phyloP scores from a whole-genome alignment of 2,329 filamentous ascomycete species.

The Aspergillus sojae region DNA sequence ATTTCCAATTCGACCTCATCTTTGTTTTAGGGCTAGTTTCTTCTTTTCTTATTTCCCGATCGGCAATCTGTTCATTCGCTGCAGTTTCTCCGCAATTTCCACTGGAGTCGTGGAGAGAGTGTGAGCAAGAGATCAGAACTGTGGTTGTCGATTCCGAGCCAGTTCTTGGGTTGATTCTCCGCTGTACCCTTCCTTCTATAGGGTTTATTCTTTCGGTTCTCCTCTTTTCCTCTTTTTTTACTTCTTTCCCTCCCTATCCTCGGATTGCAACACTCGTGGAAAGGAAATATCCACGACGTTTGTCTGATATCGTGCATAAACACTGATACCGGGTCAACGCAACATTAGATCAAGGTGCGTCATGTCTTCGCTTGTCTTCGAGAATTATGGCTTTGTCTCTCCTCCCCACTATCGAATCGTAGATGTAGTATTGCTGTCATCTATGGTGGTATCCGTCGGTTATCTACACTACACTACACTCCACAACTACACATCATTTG shows the following conservation, averaged over 20 bases:
- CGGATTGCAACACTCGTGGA: not conserved
- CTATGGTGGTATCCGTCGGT: not conserved
- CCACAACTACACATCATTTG: not conserved
- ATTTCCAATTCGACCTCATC: no score
- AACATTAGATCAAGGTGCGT: not conserved
- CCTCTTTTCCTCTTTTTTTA: not conserved
- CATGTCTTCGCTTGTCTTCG: not conserved
- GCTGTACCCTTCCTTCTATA: not conserved
- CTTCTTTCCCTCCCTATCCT: not conserved
- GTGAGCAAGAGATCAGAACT: not conserved
- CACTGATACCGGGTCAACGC: not conserved
- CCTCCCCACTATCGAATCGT: conserved; percentile 1
- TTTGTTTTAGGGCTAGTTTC: not conserved
- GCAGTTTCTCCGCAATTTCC: conserved; percentile 5
- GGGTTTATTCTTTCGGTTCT: not conserved
- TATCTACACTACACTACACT: conserved; percentile 1
- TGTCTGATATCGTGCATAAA: not conserved
- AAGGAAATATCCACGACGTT: not conserved
- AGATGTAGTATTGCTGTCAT: not conserved
- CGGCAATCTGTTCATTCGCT: not conserved
- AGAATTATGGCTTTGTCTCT: not conserved
- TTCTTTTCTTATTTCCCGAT: not conserved
- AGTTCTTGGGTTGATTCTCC: not conserved
- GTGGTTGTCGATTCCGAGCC: not conserved
- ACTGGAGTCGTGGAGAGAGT: not conserved